Evolutionary conservation across 345 rosid species (phyloP), one percentile per base, ranked within the genome.

Genomic region (Gossypium mustelinum): DNA sequence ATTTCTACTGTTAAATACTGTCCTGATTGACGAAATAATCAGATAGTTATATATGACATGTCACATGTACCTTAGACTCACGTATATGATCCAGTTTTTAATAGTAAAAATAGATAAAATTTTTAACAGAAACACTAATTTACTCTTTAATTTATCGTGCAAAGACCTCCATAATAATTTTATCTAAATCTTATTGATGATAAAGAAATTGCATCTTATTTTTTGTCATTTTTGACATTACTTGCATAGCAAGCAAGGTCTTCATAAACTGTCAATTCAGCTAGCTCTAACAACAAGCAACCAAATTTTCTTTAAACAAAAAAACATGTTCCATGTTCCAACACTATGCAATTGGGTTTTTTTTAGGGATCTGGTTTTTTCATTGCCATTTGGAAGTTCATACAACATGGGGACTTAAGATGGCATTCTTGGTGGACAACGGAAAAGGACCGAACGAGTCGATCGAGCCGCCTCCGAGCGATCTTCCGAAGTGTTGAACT

Each of bases 371-470:
- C 14, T 93, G 97, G 97, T 88, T 93, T 79, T 71, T 93, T 73
- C 97, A 91, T 76, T 89, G 93, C 74, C 98, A 93, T 83, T 76
- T 93, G 72, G 98, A 93, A 81, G 89, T 89, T 70, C 94, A 91
- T 82, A 89, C 97, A 50, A 80, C 97, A 34, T 91, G 90, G 97
- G 94, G 94, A 24, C 88, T 93, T 4, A 88, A 88, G 84, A 89
- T 91, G 97, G 97, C 91, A 45, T 93, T 93, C 79, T 50, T 89
- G 83, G 98, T 93, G 55, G 94, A 87, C 9, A 86, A 87, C 69
- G 97, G 93, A 1, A 76, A 80, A 50, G 88, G 90, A 61, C 88
- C 90, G 2, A 84, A 85, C 22, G 75, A 85, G 73, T 86, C 94
- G 52, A 82, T 88, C 17, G 57, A 80, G 64, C 92, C 97, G 7